Base-by-base conservation (phyloP, 768 basidiomycete species). In the Sporobolomyces roseus region DNA sequence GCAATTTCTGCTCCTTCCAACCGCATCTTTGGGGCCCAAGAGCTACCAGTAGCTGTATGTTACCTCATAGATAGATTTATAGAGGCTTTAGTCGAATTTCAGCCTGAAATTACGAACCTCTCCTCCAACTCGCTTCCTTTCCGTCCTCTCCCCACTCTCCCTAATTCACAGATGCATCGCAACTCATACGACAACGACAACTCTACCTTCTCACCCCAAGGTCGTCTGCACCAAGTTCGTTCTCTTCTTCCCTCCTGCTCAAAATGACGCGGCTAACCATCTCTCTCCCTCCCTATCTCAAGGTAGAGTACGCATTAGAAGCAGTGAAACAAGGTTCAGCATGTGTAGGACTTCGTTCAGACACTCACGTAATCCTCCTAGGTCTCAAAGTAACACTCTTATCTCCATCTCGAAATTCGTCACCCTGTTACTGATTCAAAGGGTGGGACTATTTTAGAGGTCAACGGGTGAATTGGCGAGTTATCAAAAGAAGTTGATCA, bases 311-410 rank as follows among this genome's bases (percentile, higher is more conserved):
- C 85, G 93, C 96, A 2, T 86, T 97, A 61, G 96, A 99, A 80
- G 96, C 96, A 66, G 94, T 99, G 74, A 99, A 99, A 83, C 96
- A 98, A 78, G 96, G 96, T 71, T 97, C 93, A 67, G 96, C 96
- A n/a, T 93, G 92, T 48, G 93, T 99, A 52, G 96, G 96, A 59
- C 79, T 99, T 76, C 85, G 93, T 74, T 94, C 92, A 62, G 92
- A 93, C 82, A 96, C 91, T 2, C 96, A 98, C 80, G 87, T 92
- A 23, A 84, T 99, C 38, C 82, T 99, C 29, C 81, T 99, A 56
- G 93, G 93, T 19, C 81, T 99, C 70, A 99, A 98, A 85, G 94
- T 90, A 56, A 63, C n/a, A n/a, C n/a, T 83, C 49, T 13, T 27
- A 30, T 12, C 38, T 35, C 46, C 10, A 13, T 23, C n/a, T n/a